These are phyloP conservation scores for Globisporangium mamillatum DNA, from an alignment of 352 stramenopile genomes.

Conservation along the genomic window DNA sequence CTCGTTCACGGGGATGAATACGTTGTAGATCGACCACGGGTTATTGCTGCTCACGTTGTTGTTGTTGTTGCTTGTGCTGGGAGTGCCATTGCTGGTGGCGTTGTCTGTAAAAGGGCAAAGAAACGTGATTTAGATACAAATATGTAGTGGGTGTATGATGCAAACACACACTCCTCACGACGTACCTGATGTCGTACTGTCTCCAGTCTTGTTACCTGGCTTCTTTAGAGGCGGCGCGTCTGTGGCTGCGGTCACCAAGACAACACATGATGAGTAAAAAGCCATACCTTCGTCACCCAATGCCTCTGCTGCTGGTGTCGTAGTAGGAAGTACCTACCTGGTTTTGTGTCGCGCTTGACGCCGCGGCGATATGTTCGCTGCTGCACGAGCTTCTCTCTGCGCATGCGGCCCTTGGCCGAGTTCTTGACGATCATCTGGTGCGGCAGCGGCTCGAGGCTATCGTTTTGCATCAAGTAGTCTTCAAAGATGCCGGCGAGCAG, in stretches of 20 bases:
- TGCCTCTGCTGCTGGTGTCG: background rate
- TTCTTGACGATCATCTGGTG: constrained; percentile 60
- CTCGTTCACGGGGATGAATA: constrained; percentile 20
- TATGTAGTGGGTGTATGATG: background rate
- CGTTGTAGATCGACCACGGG: constrained; percentile 18
- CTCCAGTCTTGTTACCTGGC: constrained; percentile 6
- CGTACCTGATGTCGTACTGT: constrained; percentile 9
- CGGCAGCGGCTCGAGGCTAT: constrained; percentile 37
- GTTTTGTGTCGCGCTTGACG: constrained; percentile 21
- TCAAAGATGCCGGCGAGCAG: constrained; percentile 49
- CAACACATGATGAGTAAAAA: constrained; percentile 1
- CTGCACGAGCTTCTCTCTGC: constrained; percentile 32
- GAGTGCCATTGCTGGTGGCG: background rate
- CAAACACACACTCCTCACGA: background rate
- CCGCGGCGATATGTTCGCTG: constrained; percentile 23
- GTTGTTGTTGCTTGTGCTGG: background rate
- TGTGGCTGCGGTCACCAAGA: background rate
- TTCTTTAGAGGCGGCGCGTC: constrained; percentile 15
- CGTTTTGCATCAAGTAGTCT: constrained; percentile 51
- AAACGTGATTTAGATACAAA: background rate
- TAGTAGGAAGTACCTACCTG: constrained; percentile 5
- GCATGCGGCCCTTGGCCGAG: constrained; percentile 28
- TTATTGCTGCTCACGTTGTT: background rate
- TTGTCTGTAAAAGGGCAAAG: constrained; percentile 1
- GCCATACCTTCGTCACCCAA: background rate